These are phyloP conservation scores for Sporothrix phasma DNA, from an alignment of 2,329 filamentous ascomycete species.

Conservation along the genomic window DNA sequence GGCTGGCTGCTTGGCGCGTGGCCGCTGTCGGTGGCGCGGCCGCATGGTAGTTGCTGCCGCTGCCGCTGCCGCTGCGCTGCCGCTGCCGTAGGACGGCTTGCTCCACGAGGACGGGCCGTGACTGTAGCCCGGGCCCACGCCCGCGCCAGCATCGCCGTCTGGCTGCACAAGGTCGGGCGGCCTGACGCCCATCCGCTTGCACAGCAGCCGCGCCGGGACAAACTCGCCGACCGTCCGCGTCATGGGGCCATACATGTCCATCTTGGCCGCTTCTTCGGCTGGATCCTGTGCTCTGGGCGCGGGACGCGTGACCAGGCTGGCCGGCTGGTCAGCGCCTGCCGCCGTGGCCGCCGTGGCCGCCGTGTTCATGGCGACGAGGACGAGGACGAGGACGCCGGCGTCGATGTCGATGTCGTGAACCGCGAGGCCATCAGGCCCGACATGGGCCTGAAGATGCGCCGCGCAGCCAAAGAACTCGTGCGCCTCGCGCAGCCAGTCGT, in stretches of 20 bases:
- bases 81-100: neutral
- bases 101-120: neutral
- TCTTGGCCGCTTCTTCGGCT: slow-evolving; percentile 72
- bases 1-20: slow-evolving; percentile 4
- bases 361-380: slow-evolving; percentile 7
- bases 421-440: slow-evolving; percentile 86
- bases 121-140: slow-evolving; percentile 13
- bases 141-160: slow-evolving; percentile 33
- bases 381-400: slow-evolving; percentile 26
- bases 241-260: slow-evolving; percentile 89
- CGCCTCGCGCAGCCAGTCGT: slow-evolving; percentile 74
- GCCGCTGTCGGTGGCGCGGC: neutral
- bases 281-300: slow-evolving; percentile 57
- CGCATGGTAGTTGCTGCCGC: neutral
- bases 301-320: slow-evolving; percentile 36
- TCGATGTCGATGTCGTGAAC: slow-evolving; percentile 64
- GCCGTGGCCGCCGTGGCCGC: neutral
- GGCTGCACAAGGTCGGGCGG: slow-evolving; percentile 59
- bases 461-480: slow-evolving; percentile 59
- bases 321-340: slow-evolving; percentile 15
- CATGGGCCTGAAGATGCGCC: slow-evolving; percentile 78
- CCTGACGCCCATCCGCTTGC: slow-evolving; percentile 87
- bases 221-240: slow-evolving; percentile 66
- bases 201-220: slow-evolving; percentile 73
- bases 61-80: neutral